Base-by-base conservation (phyloP, 2,329 filamentous ascomycete species). In the Leptographium flavum region DNA sequence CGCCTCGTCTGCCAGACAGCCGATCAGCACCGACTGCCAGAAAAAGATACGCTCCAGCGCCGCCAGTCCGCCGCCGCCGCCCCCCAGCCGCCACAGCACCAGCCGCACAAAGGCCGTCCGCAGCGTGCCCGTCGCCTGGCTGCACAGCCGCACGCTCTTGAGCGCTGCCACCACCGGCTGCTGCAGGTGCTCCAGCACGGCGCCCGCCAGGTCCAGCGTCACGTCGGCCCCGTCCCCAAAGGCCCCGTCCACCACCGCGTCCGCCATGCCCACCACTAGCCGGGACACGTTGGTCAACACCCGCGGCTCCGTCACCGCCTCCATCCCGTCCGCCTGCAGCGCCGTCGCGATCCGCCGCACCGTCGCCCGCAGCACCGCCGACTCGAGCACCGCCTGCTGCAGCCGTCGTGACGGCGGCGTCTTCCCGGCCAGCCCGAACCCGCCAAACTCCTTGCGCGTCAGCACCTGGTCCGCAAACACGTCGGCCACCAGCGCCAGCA, bases 231-330 rank as follows among this genome's bases (percentile, higher is more conserved):
- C 90, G 52, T 92, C 82, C 50, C 95, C 76, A 57, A 96, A 96
- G 86, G 88, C 95, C 15, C 92, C 92, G 62, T 96, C 92, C 53
- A 92, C 95, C 13, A 94, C 81, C 6, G 87, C 85, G 59, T 98
- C 92, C 1, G 83, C 77, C 58, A 96, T 74, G 57, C 96, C 86
- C 3, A 76, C 68, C 28, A 81, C 78, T 50, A 95, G 83, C 13
- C 87, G 77, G 1, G 83, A 81, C 56, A 98, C 70, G 53, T 98
- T 98, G 4, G 83, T 90, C 42, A 98, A 67, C 1, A 93, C 75
- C 49, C 82, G 79, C 1, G 92, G 85, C 57, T 96, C 88, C 46
- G 77, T 75, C 2, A 96, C 69, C 0, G 81, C 65, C 45, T 80
- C 78, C 55, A 84, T 78, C 25, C 25, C 25, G 51, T 88, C 76